Conservation (phyloP, 148 eudicot species). For the Cornus florida region DNA sequence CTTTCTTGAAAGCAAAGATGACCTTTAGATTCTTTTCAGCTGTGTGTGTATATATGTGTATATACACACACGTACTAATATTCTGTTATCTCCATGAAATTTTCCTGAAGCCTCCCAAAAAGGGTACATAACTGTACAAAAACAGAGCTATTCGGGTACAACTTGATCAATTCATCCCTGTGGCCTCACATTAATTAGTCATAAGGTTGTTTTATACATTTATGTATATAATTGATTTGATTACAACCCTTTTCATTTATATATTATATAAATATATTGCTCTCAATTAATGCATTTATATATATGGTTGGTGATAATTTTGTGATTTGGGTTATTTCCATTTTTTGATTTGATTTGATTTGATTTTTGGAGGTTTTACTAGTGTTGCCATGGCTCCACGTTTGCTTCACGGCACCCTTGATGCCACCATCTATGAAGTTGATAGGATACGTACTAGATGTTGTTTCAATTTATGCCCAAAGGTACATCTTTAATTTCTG, state of each 20-base stretch:
- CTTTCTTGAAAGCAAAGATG: background rate
- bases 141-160: background rate
- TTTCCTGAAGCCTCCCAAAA: background rate
- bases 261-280: background rate
- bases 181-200: too few relatives aligned
- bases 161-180: background rate
- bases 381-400: constrained; percentile 16
- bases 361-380: background rate
- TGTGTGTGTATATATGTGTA: background rate
- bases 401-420: constrained; percentile 65
- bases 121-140: background rate
- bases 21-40: background rate
- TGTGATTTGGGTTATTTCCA: background rate
- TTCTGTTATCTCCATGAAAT: background rate
- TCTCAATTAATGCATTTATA: background rate
- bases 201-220: background rate
- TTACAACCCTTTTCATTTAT: too few relatives aligned
- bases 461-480: constrained; percentile 23
- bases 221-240: background rate
- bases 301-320: background rate
- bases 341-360: background rate
- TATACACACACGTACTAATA: background rate
- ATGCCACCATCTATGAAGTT: constrained; percentile 49
- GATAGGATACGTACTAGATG: constrained; percentile 40
- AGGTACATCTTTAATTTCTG: constrained; percentile 22